phyloP scores from a whole-genome alignment of 1,139 yeast species.

The Pichia sp. region DNA sequence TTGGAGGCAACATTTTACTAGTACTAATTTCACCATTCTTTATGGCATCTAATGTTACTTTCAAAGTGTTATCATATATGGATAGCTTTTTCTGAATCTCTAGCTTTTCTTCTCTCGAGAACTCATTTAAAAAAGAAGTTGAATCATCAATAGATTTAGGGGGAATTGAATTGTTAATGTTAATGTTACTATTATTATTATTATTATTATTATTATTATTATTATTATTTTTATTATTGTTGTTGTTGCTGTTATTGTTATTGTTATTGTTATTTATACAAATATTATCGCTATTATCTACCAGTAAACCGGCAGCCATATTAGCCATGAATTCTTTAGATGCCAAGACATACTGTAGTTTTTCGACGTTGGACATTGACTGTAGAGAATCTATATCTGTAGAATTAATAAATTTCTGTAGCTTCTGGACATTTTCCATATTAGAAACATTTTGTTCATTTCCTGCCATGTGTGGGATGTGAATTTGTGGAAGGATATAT shows the following conservation, averaged over 20 bases:
- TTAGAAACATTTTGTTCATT: no score
- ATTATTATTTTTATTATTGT: no score
- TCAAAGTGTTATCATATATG: conserved; percentile 27
- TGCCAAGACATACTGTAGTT: conserved; percentile 15
- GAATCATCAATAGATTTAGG: conserved; percentile 1
- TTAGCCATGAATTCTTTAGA: conserved; percentile 16
- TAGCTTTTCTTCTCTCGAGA: conserved; percentile 10
- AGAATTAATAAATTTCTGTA: conserved; percentile 10
- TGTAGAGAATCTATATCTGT: conserved; percentile 12
- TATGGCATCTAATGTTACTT: conserved; percentile 27
- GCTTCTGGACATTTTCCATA: conserved; percentile 9
- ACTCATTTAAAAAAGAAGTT: not conserved
- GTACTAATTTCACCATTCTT: conserved; percentile 28
- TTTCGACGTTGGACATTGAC: conserved; percentile 18
- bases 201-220: not conserved
- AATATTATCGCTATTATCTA: not conserved
- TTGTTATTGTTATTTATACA: not conserved
- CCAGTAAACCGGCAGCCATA: conserved; percentile 6
- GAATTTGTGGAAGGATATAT: no score
- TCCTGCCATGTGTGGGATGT: no score
- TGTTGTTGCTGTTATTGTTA: not conserved
- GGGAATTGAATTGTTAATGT: not conserved
- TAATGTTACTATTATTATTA: not conserved
- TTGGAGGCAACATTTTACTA: conserved; percentile 7
- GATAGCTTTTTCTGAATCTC: conserved; percentile 19